Percentiles rank a stretch among this genome's conserved stretches.
phyloP scores from a whole-genome alignment of 2,329 filamentous ascomycete species.

The Penicillium fuscoglaucum region DNA sequence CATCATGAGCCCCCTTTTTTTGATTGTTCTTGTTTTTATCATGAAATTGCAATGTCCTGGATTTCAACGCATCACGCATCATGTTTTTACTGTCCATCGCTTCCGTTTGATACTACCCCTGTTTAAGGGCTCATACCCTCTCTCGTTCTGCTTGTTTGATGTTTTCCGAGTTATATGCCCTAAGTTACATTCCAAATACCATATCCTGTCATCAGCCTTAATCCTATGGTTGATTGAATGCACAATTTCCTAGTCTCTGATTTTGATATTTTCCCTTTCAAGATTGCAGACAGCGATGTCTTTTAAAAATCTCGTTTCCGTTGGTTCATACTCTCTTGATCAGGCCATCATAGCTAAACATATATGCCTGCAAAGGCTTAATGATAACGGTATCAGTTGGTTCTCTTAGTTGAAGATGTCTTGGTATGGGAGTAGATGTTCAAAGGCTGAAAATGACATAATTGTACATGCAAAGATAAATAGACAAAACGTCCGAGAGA shows the following conservation, averaged over 20 bases:
- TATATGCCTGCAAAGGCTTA: conserved; percentile 24
- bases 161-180: background rate
- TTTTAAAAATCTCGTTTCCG: background rate
- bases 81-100: conserved; percentile 1
- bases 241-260: background rate
- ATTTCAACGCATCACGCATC: conserved; percentile 6
- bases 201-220: background rate
- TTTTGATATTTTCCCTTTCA: background rate
- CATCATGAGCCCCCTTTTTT: conserved; percentile 3
- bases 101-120: conserved; percentile 1
- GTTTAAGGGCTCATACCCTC: conserved; percentile 16
- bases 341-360: conserved; percentile 8
- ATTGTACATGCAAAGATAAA: conserved; percentile 13
- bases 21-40: conserved; percentile 4
- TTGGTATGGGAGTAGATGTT: background rate
- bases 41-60: conserved; percentile 12
- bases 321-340: background rate
- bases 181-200: conserved; percentile 4
- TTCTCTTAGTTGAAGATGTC: conserved; percentile 3
- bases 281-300: conserved; percentile 8
- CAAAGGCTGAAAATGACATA: conserved; percentile 1
- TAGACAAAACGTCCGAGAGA: background rate
- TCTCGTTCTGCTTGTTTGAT: conserved; percentile 5
- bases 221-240: background rate
- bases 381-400: conserved; percentile 13